Evolutionary conservation across 805 yeast species (phyloP).

Genomic region (Limtongia smithiae): DNA sequence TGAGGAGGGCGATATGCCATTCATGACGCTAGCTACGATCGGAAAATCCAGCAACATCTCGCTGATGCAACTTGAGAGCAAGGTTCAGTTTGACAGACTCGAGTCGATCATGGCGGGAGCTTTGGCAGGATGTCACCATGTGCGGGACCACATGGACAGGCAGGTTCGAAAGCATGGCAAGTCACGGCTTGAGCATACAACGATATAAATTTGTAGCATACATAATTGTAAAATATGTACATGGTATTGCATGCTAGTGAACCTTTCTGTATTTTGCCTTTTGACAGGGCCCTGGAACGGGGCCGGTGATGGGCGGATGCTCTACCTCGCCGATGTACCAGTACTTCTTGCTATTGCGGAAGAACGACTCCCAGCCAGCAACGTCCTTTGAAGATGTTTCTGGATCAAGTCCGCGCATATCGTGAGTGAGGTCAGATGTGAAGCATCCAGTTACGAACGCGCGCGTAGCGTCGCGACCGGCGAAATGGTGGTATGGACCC

Average conservation of each 20-base stretch:
- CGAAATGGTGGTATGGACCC: conserved; percentile 54
- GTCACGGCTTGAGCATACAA: conserved; percentile 43
- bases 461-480: conserved; percentile 66
- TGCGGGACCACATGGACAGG: conserved; percentile 80
- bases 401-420: conserved; percentile 56
- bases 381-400: conserved; percentile 44
- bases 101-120: conserved; percentile 76
- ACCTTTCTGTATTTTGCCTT: conserved; percentile 9
- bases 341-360: conserved; percentile 44
- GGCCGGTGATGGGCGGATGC: conserved; percentile 46
- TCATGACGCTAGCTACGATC: conserved; percentile 75
- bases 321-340: conserved; percentile 61
- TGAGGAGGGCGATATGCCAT: conserved; percentile 82
- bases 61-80: conserved; percentile 71
- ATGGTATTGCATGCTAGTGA: not conserved
- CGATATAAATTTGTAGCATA: not conserved
- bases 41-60: conserved; percentile 80
- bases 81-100: conserved; percentile 75
- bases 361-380: conserved; percentile 53
- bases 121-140: conserved; percentile 78
- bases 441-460: conserved; percentile 73
- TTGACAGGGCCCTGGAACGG: conserved; percentile 51
- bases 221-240: not conserved
- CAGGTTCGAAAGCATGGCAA: conserved; percentile 76
- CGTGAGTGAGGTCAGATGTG: conserved; percentile 54